Conservation (phyloP, 805 yeast species). For the Pichia gijzeniarum region DNA sequence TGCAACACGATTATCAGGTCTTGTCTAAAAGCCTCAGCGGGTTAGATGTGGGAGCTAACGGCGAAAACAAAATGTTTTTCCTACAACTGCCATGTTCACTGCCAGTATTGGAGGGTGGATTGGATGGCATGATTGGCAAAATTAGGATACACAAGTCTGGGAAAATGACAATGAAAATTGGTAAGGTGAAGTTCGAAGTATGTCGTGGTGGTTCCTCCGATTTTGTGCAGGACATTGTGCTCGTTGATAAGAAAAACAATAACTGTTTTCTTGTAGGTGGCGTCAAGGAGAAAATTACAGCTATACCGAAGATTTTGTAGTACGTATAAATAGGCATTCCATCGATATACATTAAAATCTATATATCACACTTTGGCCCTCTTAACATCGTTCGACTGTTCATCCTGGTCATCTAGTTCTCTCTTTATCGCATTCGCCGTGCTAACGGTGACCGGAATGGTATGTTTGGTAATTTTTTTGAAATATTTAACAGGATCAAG, state of each 20-base stretch:
- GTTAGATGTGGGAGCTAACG: constrained; percentile 5
- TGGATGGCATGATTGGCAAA: constrained; percentile 62
- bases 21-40: constrained; percentile 13
- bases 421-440: not conserved
- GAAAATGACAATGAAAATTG: constrained; percentile 65
- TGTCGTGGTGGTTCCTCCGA: constrained; percentile 62
- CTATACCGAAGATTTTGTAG: constrained; percentile 39
- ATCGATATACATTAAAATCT: not conserved
- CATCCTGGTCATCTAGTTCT: not conserved
- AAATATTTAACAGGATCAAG: constrained; percentile 44
- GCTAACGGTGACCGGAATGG: not conserved
- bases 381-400: not conserved
- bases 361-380: too few relatives aligned
- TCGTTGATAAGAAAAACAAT: constrained; percentile 33
- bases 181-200: constrained; percentile 62
- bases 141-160: constrained; percentile 81
- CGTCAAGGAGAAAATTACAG: constrained; percentile 49
- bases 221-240: constrained; percentile 68
- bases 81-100: constrained; percentile 28
- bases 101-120: constrained; percentile 18
- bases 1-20: constrained; percentile 34
- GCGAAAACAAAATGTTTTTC: constrained; percentile 18
- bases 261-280: constrained; percentile 47
- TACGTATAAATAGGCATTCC: not conserved
- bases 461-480: constrained; percentile 15